Percentiles rank a stretch among this genome's conserved stretches.
phyloP scores from a whole-genome alignment of 2,329 filamentous ascomycete species.

The Cladophialophora yegresii region DNA sequence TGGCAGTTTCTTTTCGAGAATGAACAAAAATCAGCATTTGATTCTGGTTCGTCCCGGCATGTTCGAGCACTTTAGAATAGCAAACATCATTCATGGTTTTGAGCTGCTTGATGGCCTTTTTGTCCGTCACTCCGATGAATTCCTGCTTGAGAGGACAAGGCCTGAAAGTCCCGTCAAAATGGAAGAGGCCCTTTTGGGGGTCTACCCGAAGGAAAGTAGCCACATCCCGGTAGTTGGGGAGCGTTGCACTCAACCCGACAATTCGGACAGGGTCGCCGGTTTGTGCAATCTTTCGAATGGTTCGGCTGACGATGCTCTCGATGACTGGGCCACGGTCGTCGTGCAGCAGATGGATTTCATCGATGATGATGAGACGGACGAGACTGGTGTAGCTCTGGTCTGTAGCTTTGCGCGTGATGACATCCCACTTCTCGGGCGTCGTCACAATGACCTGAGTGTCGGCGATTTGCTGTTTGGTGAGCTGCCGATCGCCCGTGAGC shows the following conservation, averaged over 20 bases:
- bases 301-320: constrained; percentile 94
- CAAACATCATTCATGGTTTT: constrained; percentile 99
- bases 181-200: constrained; percentile 80
- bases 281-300: constrained; percentile 88
- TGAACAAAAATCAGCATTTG: constrained; percentile 99
- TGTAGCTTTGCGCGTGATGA: constrained; percentile 96
- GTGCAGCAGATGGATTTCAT: constrained; percentile 96
- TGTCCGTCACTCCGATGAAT: constrained; percentile 95
- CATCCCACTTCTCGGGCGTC: constrained; percentile 98
- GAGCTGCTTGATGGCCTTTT: constrained; percentile 97
- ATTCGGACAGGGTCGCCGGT: constrained; percentile 91
- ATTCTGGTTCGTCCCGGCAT: constrained; percentile 87
- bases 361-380: constrained; percentile 93
- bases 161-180: constrained; percentile 91
- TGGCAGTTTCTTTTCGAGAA: constrained; percentile 95
- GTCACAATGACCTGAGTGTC: constrained; percentile 98
- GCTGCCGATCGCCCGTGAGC: constrained; percentile 92
- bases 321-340: constrained; percentile 95
- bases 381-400: constrained; percentile 96
- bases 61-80: constrained; percentile 95
- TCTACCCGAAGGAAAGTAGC: constrained; percentile 94
- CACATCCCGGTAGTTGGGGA: constrained; percentile 96
- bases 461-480: constrained; percentile 97
- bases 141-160: constrained; percentile 95
- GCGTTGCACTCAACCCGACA: constrained; percentile 87